Evolutionary conservation across 2,329 filamentous ascomycete genomes (phyloP).

Genomic region (Rhynchosporium graminicola): DNA sequence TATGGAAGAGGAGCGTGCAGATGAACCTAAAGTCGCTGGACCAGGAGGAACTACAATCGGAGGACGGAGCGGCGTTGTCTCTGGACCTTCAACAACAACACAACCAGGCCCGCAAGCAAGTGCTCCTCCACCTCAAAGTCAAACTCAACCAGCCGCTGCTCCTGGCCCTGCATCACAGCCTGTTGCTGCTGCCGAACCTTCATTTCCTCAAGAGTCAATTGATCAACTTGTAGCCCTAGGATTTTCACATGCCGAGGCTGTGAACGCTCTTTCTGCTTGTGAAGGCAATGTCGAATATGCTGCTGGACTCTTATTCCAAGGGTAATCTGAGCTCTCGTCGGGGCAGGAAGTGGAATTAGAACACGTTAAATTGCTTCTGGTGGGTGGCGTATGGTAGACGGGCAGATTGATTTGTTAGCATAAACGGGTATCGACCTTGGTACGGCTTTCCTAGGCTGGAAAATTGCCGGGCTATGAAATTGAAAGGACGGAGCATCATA

Average conservation of each 20-base stretch:
- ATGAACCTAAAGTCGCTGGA: constrained; percentile 82
- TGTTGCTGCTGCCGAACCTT: constrained; percentile 28
- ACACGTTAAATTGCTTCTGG: background rate
- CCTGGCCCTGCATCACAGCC: constrained; percentile 26
- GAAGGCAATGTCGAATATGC: constrained; percentile 86
- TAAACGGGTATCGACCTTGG: background rate
- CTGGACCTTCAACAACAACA: constrained; percentile 43
- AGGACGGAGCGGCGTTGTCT: constrained; percentile 76
- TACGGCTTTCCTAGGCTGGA: background rate
- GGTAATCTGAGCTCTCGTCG: constrained; percentile 37
- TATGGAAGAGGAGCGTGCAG: constrained; percentile 67
- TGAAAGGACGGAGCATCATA: constrained; percentile 22
- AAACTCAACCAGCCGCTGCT: constrained; percentile 13
- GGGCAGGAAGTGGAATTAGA: background rate
- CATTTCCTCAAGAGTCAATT: constrained; percentile 61
- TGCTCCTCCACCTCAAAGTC: constrained; percentile 20
- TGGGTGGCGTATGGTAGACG: constrained; percentile 21
- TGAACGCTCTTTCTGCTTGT: constrained; percentile 78
- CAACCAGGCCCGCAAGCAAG: constrained; percentile 31
- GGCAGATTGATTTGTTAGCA: constrained; percentile 1
- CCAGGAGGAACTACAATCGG: constrained; percentile 90
- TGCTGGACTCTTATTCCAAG: constrained; percentile 73
- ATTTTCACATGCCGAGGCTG: constrained; percentile 72
- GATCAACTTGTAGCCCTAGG: constrained; percentile 77
- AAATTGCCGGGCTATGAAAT: background rate